A percentile compares a stretch with the other conserved stretches of the same genome.
Evolutionary conservation across 805 yeast species (phyloP).

Genomic region (Wickerhamiella azymoides): DNA sequence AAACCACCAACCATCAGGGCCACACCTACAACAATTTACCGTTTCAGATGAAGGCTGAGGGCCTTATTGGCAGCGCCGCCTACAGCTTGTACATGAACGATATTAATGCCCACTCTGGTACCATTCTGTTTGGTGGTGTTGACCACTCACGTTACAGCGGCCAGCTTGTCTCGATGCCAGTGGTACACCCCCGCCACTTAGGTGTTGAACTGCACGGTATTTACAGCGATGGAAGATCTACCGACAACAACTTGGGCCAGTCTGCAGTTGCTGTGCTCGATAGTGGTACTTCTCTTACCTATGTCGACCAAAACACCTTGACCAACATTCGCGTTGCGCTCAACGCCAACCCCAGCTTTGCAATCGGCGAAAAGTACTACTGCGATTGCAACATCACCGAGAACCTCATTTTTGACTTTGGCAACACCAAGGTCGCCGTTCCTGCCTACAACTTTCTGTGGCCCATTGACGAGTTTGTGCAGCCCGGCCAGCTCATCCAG

Average conservation of each 20-base stretch:
- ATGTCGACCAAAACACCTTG: slow-evolving; percentile 30
- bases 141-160: slow-evolving; percentile 39
- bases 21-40: slow-evolving; percentile 52
- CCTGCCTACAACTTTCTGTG: slow-evolving; percentile 26
- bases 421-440: slow-evolving; percentile 19
- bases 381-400: slow-evolving; percentile 27
- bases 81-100: slow-evolving; percentile 53
- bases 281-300: slow-evolving; percentile 42
- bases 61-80: slow-evolving; percentile 41
- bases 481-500: slow-evolving; percentile 19
- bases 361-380: slow-evolving; percentile 25
- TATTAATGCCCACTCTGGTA: slow-evolving; percentile 31
- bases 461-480: slow-evolving; percentile 25
- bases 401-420: slow-evolving; percentile 22
- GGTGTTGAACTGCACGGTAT: slow-evolving; percentile 23
- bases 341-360: slow-evolving; percentile 27
- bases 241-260: slow-evolving; percentile 15
- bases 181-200: slow-evolving; percentile 25
- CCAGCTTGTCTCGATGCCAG: slow-evolving; percentile 27
- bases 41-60: slow-evolving; percentile 40
- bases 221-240: slow-evolving; percentile 19
- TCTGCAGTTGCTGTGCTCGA: slow-evolving; percentile 33
- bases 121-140: slow-evolving; percentile 42
- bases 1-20: slow-evolving; percentile 25
- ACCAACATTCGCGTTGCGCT: slow-evolving; percentile 26